Evolutionary conservation across 768 basidiomycete species (phyloP).

Genomic region (Termitomyces sp.): DNA sequence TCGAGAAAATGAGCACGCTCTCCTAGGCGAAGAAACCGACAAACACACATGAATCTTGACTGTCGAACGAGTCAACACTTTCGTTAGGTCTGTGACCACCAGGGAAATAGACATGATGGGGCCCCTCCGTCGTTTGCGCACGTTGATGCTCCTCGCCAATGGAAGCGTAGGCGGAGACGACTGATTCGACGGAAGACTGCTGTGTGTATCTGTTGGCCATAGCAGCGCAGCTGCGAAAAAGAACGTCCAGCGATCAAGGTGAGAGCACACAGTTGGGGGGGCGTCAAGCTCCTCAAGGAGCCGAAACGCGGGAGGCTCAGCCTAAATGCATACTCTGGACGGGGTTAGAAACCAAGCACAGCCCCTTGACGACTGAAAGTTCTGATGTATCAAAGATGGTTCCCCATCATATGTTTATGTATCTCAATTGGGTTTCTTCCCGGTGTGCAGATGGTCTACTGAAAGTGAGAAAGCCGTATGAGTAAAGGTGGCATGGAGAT

Average conservation of each 20-base stretch:
- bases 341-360: conserved; percentile 16
- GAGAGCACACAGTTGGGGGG: conserved; percentile 10
- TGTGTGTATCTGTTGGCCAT: conserved; percentile 17
- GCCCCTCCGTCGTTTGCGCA: conserved; percentile 12
- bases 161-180: conserved; percentile 14
- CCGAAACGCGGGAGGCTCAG: conserved; percentile 4
- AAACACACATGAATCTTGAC: conserved; percentile 13
- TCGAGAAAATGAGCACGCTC: background rate
- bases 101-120: conserved; percentile 16
- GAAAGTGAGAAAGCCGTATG: too few species aligned
- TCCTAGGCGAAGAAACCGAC: background rate
- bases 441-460: too few species aligned
- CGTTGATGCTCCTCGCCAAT: conserved; percentile 9
- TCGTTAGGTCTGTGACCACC: conserved; percentile 16
- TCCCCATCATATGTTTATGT: conserved; percentile 8
- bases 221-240: conserved; percentile 20
- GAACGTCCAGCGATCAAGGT: conserved; percentile 19
- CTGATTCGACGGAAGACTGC: conserved; percentile 23
- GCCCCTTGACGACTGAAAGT: conserved; percentile 9
- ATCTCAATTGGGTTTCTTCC: too few species aligned
- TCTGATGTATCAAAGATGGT: conserved; percentile 14
- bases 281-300: conserved; percentile 19
- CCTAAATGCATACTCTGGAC: conserved; percentile 13
- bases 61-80: conserved; percentile 15
- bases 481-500: too few species aligned